Percentiles rank a stretch among this genome's conserved stretches.
phyloP scores from a whole-genome alignment of 345 rosid genomes.

The Brassica incana region DNA sequence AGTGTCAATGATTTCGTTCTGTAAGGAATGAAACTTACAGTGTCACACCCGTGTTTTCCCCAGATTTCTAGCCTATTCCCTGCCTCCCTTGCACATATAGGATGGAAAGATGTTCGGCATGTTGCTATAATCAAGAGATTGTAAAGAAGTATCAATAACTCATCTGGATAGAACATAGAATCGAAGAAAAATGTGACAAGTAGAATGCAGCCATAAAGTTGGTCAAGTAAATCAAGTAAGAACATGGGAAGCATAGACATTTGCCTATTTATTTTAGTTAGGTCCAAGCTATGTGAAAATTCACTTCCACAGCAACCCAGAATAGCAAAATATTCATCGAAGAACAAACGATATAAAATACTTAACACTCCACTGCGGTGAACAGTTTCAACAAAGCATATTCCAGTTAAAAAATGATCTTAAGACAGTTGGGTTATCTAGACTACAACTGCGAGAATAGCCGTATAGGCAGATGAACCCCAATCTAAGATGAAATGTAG shows the following conservation, averaged over 20 bases:
- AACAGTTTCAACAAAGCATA: slow-evolving; percentile 5
- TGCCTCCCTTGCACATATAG: slow-evolving; percentile 94
- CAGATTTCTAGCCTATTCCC: slow-evolving; percentile 85
- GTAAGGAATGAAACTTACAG: slow-evolving; percentile 53
- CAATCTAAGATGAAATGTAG: not conserved
- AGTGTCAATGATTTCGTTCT: slow-evolving; percentile 2
- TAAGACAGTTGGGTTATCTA: not conserved
- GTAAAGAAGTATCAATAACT: slow-evolving; percentile 44
- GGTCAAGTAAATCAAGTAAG: slow-evolving; percentile 14
- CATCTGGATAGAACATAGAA: slow-evolving; percentile 1
- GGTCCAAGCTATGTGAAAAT: not conserved
- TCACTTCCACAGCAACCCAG: slow-evolving; percentile 19
- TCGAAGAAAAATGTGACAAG: slow-evolving; percentile 6
- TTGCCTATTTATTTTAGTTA: not conserved
- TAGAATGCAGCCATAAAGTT: slow-evolving; percentile 9
- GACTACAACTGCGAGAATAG: not conserved
- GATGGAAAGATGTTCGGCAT: slow-evolving; percentile 93
- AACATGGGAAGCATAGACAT: slow-evolving; percentile 4
- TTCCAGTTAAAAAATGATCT: not conserved
- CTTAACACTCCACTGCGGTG: not conserved
- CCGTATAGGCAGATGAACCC: slow-evolving; percentile 4
- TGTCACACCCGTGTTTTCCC: slow-evolving; percentile 81
- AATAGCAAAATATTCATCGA: not conserved
- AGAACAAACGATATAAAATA: not conserved
- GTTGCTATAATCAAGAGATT: slow-evolving; percentile 56